phyloP scores from a whole-genome alignment of 129 eudicot genomes.

The Centaurea solstitialis region DNA sequence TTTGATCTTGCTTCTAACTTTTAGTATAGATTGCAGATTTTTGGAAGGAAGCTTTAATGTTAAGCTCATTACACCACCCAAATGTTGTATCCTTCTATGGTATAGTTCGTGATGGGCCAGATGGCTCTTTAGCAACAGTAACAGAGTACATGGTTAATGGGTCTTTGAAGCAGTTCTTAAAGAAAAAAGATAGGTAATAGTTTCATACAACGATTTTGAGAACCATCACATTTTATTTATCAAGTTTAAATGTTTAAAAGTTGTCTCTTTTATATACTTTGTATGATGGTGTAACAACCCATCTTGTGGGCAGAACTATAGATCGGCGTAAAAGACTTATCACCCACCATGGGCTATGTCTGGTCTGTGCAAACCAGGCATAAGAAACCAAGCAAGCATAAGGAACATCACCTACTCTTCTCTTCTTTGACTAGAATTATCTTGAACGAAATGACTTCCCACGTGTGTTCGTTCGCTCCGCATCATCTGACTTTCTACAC shows the following conservation, averaged over 20 bases:
- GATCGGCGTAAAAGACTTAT: too few species aligned
- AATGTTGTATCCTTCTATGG: constrained; percentile 96
- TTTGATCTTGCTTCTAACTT: background rate
- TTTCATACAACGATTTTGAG: background rate
- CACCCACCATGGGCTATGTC: too few species aligned
- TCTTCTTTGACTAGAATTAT: too few species aligned
- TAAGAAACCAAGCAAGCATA: too few species aligned
- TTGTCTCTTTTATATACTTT: background rate
- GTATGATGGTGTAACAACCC: too few species aligned
- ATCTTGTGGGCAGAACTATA: too few species aligned
- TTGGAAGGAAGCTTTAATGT: constrained; percentile 85
- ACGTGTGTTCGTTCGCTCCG: too few species aligned
- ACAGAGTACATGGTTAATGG: constrained; percentile 94
- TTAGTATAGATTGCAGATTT: constrained; percentile 74
- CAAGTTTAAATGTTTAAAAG: background rate
- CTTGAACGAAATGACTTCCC: too few species aligned
- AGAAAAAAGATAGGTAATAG: constrained; percentile 79
- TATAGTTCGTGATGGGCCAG: constrained; percentile 92
- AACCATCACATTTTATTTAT: background rate
- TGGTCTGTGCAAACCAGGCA: too few species aligned
- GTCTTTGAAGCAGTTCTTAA: constrained; percentile 81
- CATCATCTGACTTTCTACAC: too few species aligned
- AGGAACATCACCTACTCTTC: too few species aligned
- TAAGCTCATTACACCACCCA: constrained; percentile 93
- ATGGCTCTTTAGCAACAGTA: constrained; percentile 88